Evolutionary conservation across 1,139 yeast genomes (phyloP).

Genomic region (Spencermartinsiella ligniputridi): DNA sequence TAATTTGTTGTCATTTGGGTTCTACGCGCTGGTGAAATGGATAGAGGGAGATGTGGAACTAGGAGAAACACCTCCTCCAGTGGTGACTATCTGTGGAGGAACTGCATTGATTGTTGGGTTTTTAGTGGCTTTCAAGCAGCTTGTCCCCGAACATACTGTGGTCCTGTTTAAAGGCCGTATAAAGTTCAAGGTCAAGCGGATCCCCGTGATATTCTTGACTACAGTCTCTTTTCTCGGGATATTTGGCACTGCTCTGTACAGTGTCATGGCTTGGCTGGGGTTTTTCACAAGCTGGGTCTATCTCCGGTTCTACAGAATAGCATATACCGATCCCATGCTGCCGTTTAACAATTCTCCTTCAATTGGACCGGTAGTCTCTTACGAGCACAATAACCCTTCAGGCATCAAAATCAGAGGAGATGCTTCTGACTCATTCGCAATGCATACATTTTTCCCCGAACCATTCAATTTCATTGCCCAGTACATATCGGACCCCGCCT

Average conservation of each 20-base stretch:
- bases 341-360: constrained; percentile 22
- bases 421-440: constrained; percentile 82
- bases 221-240: constrained; percentile 23
- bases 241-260: constrained; percentile 18
- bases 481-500: constrained; percentile 13
- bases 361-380: constrained; percentile 9
- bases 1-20: constrained; percentile 31
- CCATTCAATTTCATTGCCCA: constrained; percentile 48
- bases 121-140: constrained; percentile 79
- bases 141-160: constrained; percentile 83
- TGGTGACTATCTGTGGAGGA: constrained; percentile 56
- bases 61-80: constrained; percentile 7
- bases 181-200: constrained; percentile 60
- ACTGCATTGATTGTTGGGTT: constrained; percentile 69
- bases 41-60: constrained; percentile 1
- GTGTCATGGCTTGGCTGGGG: constrained; percentile 61
- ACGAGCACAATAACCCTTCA: constrained; percentile 18
- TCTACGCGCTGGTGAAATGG: constrained; percentile 14
- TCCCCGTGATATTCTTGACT: constrained; percentile 61
- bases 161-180: constrained; percentile 59
- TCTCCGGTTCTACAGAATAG: constrained; percentile 65
- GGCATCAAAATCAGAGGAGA: constrained; percentile 61
- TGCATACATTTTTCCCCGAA: constrained; percentile 71
- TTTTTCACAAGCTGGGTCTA: constrained; percentile 70
- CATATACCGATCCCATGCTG: constrained; percentile 33